phyloP scores from a whole-genome alignment of 768 basidiomycete genomes.

The Naganishia vishniacii region DNA sequence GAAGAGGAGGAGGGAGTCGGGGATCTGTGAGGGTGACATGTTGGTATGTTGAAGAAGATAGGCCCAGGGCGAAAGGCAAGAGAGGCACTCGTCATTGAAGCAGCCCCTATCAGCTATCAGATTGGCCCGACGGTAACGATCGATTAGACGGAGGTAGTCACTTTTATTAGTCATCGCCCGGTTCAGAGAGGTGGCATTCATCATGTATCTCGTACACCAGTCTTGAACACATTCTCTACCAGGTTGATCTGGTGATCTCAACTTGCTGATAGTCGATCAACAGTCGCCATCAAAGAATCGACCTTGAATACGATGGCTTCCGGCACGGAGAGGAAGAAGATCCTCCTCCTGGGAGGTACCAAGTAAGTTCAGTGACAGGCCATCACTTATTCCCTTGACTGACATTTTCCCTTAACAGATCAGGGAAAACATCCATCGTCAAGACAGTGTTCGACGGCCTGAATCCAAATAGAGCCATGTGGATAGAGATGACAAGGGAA shows the following conservation, averaged over 20 bases:
- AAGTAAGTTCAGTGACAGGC: slow-evolving; percentile 34
- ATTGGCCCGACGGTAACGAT: too few relatives aligned
- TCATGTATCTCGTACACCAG: too few relatives aligned
- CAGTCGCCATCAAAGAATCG: too few relatives aligned
- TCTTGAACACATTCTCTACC: too few relatives aligned
- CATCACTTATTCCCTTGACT: slow-evolving; percentile 6
- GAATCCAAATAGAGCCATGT: slow-evolving; percentile 77
- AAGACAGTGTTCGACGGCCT: slow-evolving; percentile 86
- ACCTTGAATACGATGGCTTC: slow-evolving; percentile 3
- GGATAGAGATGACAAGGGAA: slow-evolving; percentile 77
- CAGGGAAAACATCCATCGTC: slow-evolving; percentile 85
- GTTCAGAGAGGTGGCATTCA: too few relatives aligned
- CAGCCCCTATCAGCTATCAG: too few relatives aligned
- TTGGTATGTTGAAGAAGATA: background rate
- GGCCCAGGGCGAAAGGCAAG: background rate
- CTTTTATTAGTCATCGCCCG: too few relatives aligned
- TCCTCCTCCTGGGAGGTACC: slow-evolving; percentile 43
- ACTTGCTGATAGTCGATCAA: too few relatives aligned
- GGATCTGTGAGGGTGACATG: background rate
- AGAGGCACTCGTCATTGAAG: too few relatives aligned
- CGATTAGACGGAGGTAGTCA: too few relatives aligned
- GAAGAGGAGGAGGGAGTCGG: slow-evolving; percentile 34
- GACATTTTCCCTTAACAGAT: slow-evolving; percentile 53
- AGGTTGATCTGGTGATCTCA: too few relatives aligned
- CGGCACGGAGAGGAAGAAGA: slow-evolving; percentile 32